phyloP scores from a whole-genome alignment of 1,139 yeast species.

The Suzukiozyma palmioleophila region DNA sequence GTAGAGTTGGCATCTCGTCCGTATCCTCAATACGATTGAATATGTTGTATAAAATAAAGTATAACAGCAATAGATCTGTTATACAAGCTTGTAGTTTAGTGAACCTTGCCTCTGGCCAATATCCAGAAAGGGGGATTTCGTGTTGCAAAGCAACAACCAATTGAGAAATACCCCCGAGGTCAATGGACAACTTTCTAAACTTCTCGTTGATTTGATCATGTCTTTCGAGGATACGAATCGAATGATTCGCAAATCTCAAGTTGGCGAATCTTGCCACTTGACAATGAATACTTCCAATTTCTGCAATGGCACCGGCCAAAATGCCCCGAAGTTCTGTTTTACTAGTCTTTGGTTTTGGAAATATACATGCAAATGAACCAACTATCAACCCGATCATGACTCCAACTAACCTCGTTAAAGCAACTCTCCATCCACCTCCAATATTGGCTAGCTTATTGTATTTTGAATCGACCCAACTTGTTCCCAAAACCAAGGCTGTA shows the following conservation, averaged over 20 bases:
- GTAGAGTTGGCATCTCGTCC: constrained; percentile 17
- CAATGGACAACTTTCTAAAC: constrained; percentile 20
- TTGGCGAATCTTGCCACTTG: constrained; percentile 26
- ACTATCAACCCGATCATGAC: constrained; percentile 28
- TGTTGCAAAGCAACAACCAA: constrained; percentile 26
- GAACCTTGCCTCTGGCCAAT: constrained; percentile 34
- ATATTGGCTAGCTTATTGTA: constrained; percentile 18
- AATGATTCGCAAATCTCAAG: constrained; percentile 18
- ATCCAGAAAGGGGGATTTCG: constrained; percentile 29
- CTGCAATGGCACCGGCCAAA: constrained; percentile 20
- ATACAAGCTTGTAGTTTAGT: constrained; percentile 19
- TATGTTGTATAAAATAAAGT: constrained; percentile 20
- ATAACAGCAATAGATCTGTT: constrained; percentile 27
- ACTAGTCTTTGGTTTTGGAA: constrained; percentile 31
- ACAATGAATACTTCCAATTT: constrained; percentile 29
- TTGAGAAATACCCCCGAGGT: constrained; percentile 19
- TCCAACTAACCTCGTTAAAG: constrained; percentile 24
- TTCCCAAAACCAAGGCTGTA: constrained; percentile 30
- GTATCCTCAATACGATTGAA: constrained; percentile 27
- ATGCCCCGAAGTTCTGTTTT: constrained; percentile 24
- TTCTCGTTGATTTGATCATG: constrained; percentile 23
- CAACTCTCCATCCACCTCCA: constrained; percentile 28
- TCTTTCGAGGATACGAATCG: constrained; percentile 16
- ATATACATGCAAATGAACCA: constrained; percentile 27
- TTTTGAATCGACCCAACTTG: constrained; percentile 28